Percentiles rank a stretch among this genome's conserved stretches.
These are phyloP conservation scores for Pichia sp. DNA, from an alignment of 1,139 yeast genomes.

Conservation along the genomic window DNA sequence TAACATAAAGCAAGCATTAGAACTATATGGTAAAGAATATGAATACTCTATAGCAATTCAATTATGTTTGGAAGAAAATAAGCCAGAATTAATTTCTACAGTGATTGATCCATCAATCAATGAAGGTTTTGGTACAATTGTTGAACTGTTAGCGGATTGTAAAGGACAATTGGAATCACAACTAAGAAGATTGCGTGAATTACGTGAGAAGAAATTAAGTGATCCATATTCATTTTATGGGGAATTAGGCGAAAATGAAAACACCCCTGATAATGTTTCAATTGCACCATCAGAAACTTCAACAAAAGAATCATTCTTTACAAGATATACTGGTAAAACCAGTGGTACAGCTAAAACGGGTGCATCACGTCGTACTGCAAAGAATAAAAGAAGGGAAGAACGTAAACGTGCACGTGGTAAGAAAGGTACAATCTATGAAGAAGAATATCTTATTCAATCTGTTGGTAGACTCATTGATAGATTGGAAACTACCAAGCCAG, in stretches of 20 bases:
- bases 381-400: constrained; percentile 90
- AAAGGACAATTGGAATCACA: constrained; percentile 80
- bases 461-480: constrained; percentile 85
- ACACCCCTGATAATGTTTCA: constrained; percentile 91
- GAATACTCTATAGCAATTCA: constrained; percentile 72
- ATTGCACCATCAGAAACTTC: constrained; percentile 93
- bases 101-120: constrained; percentile 69
- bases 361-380: constrained; percentile 85
- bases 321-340: constrained; percentile 94
- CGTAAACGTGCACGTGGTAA: constrained; percentile 95
- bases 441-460: constrained; percentile 85
- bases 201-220: constrained; percentile 71
- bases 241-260: constrained; percentile 51
- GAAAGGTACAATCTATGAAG: constrained; percentile 96
- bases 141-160: constrained; percentile 90
- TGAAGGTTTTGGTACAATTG: constrained; percentile 83
- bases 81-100: constrained; percentile 44
- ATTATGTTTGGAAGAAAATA: constrained; percentile 41
- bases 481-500: constrained; percentile 65
- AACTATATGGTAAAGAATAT: constrained; percentile 68
- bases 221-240: constrained; percentile 87
- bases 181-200: constrained; percentile 72
- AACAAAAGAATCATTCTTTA: constrained; percentile 86
- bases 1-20: constrained; percentile 57
- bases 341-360: constrained; percentile 96